phyloP scores from a whole-genome alignment of 495 filamentous ascomycete species.

The Margaritispora aquatica region DNA sequence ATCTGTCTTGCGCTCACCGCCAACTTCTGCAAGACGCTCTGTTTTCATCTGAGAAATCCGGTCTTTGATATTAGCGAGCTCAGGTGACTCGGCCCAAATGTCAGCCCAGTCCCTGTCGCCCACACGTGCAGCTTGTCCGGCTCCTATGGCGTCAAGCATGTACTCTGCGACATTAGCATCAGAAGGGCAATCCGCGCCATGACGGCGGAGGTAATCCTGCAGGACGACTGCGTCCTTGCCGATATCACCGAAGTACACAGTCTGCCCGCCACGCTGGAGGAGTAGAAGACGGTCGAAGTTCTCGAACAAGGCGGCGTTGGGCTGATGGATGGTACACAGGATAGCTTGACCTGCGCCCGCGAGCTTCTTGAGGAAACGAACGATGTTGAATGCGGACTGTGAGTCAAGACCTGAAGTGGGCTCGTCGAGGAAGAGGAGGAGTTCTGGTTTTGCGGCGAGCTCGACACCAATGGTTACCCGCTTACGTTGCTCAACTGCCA shows the following conservation, averaged over 20 bases:
- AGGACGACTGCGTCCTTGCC: constrained; percentile 56
- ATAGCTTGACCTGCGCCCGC: constrained; percentile 80
- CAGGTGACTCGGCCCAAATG: constrained; percentile 65
- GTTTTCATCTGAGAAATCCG: constrained; percentile 63
- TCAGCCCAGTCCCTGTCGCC: constrained; percentile 76
- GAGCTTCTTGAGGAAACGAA: constrained; percentile 81
- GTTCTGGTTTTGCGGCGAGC: constrained; percentile 75
- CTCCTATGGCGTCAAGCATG: constrained; percentile 80
- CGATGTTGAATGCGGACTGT: constrained; percentile 82
- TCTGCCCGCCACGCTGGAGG: constrained; percentile 61
- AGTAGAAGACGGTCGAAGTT: constrained; percentile 66
- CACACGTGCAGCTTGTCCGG: constrained; percentile 62
- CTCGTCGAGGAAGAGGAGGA: constrained; percentile 85
- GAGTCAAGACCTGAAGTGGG: constrained; percentile 85
- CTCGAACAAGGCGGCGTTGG: constrained; percentile 78
- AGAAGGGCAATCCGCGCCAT: constrained; percentile 54
- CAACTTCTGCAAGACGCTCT: constrained; percentile 48
- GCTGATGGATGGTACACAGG: constrained; percentile 90
- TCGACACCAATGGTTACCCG: constrained; percentile 88
- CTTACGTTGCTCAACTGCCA: constrained; percentile 88
- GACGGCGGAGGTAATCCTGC: constrained; percentile 58
- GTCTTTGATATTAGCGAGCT: constrained; percentile 60
- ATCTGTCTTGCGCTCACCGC: constrained; percentile 53
- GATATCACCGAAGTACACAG: constrained; percentile 69
- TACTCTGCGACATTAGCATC: constrained; percentile 69